These are phyloP conservation scores for Mortierella alpina DNA, from an alignment of 192 early-diverging fungal genomes.

Conservation along the genomic window DNA sequence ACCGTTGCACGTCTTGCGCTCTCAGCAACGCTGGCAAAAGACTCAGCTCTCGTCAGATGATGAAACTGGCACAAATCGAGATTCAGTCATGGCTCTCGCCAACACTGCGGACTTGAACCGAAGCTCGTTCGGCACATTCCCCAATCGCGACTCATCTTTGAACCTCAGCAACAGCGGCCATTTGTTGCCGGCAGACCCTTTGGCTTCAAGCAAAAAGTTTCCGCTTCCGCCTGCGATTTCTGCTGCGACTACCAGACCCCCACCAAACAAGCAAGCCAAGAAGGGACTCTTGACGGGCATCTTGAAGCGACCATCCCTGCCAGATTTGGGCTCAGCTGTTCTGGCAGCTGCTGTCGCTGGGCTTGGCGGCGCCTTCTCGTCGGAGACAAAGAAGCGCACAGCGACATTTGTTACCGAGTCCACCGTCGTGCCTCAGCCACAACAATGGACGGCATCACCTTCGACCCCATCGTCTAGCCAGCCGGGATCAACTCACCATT, in stretches of 20 bases:
- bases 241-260: too few relatives aligned
- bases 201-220: background rate
- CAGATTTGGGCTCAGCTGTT: background rate
- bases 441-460: background rate
- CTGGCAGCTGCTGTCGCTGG: constrained; percentile 4
- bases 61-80: constrained; percentile 19
- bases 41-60: constrained; percentile 43
- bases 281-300: constrained; percentile 6
- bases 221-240: too few relatives aligned
- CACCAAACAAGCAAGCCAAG: background rate
- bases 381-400: background rate
- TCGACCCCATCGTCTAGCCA: background rate
- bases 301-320: constrained; percentile 14
- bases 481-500: background rate
- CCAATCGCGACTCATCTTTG: constrained; percentile 11
- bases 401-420: background rate
- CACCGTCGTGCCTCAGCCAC: background rate
- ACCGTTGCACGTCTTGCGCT: background rate
- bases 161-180: background rate
- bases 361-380: too few relatives aligned
- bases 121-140: background rate
- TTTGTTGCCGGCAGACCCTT: too few relatives aligned
- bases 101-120: constrained; percentile 8
- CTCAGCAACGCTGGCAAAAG: constrained; percentile 29
- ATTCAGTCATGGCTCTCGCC: constrained; percentile 12